Base-by-base conservation (phyloP, 768 basidiomycete species). In the Tricholomella constricta region DNA sequence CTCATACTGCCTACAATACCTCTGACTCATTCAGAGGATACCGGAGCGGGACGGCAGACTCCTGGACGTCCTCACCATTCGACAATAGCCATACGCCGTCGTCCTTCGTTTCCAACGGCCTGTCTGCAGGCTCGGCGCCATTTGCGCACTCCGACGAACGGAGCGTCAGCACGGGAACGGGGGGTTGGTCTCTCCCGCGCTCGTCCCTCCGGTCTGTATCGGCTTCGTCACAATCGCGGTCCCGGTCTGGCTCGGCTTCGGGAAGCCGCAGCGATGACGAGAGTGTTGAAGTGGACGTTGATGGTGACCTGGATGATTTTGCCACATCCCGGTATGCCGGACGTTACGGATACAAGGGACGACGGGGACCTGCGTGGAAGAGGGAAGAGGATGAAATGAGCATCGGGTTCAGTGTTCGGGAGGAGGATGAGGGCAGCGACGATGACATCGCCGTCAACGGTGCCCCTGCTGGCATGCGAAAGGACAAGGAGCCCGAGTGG, bases 111-210 rank as follows among this genome's bases (percentile, higher is more conserved):
- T 38, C 56, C 37, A 54, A 27, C 8, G 52, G 55, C 6, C 55
- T 26, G 2, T 42, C 41, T 9, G 4, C 25, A 10, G 42, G 42
- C 15, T 43, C 56, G 12, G 47, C 34, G 6, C 47, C 59, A 11
- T 56, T 56, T 14, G 45, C 38, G 8, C 46, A 62, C 36, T 66
- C 64, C 9, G 65, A 65, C 38, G 58, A 63, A 37, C 49, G 62
- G 19, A 51, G 57, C 48, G 45, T 44, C 34, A 37, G 44, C 46
- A 46, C 48, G 38, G 64, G 55, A 9, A 57, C 64, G 20, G 67
- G 71, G 26, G 80, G 73, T 20, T 83, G 83, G 81, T 80, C 80
- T 12, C 72, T 82, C 38, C 82, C 80, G 20, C 74, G 76, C 29
- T 83, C 82, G 22, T 83, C 82, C 1, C 53, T 83, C 43, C 71